Percentiles rank a stretch among this genome's conserved stretches.
Conservation (phyloP, 2,329 filamentous ascomycete genomes). For the Pseudonectria buxi region DNA sequence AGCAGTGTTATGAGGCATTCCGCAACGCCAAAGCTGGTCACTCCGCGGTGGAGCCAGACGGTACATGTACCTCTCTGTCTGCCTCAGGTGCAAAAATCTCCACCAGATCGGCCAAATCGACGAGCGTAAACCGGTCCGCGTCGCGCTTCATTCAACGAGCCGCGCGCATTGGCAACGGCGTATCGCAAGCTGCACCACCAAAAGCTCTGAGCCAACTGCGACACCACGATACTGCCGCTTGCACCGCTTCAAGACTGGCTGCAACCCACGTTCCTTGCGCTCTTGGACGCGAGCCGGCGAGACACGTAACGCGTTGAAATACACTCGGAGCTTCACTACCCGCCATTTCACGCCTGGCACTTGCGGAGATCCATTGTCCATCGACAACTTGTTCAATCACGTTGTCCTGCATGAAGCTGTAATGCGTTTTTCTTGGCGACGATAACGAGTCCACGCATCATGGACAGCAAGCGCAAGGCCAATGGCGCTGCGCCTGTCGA, state of each 20-base stretch:
- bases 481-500: slow-evolving; percentile 39
- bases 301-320: slow-evolving; percentile 22
- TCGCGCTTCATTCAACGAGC: too few species aligned
- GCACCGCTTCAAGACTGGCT: too few species aligned
- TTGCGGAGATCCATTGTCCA: slow-evolving; percentile 23
- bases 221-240: too few species aligned
- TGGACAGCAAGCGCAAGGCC: slow-evolving; percentile 54
- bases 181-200: too few species aligned
- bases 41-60: slow-evolving; percentile 7
- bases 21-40: slow-evolving; percentile 1
- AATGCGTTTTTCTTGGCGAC: slow-evolving; percentile 23
- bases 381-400: slow-evolving; percentile 8
- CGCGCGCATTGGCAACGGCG: too few species aligned
- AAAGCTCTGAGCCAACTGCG: too few species aligned
- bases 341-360: slow-evolving; percentile 10
- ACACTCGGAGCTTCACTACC: slow-evolving; percentile 16
- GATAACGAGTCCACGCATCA: slow-evolving; percentile 24
- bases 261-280: neutral
- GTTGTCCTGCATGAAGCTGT: slow-evolving; percentile 10
- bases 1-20: slow-evolving; percentile 21
- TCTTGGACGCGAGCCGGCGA: slow-evolving; percentile 19
- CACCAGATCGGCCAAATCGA: too few species aligned
- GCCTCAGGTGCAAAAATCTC: neutral
- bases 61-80: slow-evolving; percentile 10
- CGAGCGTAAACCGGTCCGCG: too few species aligned